Percentiles rank a stretch among this genome's conserved stretches.
Evolutionary conservation across 345 rosid genomes (phyloP).

Genomic region (Crucihimalaya himalaica): DNA sequence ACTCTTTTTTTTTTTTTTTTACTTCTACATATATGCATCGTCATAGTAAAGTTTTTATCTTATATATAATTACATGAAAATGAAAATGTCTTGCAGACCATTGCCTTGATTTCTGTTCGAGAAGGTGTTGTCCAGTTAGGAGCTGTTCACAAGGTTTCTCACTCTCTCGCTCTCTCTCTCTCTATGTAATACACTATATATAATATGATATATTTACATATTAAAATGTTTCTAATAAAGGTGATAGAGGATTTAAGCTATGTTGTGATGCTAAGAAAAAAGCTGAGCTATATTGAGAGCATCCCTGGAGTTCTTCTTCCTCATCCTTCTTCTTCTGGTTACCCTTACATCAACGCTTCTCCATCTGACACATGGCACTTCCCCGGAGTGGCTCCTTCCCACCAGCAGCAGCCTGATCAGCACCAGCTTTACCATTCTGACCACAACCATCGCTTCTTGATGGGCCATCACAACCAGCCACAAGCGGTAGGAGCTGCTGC

Average conservation of each 20-base stretch:
- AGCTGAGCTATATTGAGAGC: constrained; percentile 87
- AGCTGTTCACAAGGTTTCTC: constrained; percentile 74
- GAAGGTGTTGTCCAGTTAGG: constrained; percentile 99
- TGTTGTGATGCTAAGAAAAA: constrained; percentile 75
- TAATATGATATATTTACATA: neutral
- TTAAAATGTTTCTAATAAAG: constrained; percentile 36
- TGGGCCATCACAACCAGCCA: constrained; percentile 22
- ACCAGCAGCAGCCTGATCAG: constrained; percentile 38
- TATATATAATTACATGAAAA: constrained; percentile 4
- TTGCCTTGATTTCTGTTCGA: constrained; percentile 90
- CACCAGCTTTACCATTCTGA: constrained; percentile 42
- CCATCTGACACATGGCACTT: constrained; percentile 59
- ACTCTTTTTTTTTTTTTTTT: neutral
- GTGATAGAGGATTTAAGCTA: constrained; percentile 88
- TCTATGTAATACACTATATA: neutral
- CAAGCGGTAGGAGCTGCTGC: constrained; percentile 19
- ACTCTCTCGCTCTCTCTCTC: constrained; percentile 13
- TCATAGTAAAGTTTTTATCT: neutral
- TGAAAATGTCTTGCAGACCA: constrained; percentile 65
- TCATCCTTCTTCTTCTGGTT: constrained; percentile 81
- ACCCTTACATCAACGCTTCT: constrained; percentile 54
- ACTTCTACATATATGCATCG: neutral
- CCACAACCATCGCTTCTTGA: constrained; percentile 34
- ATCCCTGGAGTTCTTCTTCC: constrained; percentile 94
- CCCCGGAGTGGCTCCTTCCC: constrained; percentile 45